A percentile compares a stretch with the other conserved stretches of the same genome.
phyloP scores from a whole-genome alignment of 768 basidiomycete species.

The Lentinula guzmanii region DNA sequence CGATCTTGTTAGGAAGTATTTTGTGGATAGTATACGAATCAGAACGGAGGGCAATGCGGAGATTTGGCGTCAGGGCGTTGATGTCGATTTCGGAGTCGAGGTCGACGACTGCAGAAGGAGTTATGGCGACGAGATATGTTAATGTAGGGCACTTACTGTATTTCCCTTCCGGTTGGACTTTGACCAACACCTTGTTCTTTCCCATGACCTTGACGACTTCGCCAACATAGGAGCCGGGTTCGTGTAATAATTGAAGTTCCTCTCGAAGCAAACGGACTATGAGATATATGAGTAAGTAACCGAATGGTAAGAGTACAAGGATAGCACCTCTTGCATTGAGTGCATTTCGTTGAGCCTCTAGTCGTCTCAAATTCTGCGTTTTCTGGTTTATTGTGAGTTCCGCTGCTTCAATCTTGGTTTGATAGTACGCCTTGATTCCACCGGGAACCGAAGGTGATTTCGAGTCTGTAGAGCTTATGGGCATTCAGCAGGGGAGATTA shows the following conservation, averaged over 20 bases:
- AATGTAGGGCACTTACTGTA: slow-evolving; percentile 64
- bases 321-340: slow-evolving; percentile 85
- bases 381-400: slow-evolving; percentile 94
- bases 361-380: slow-evolving; percentile 77
- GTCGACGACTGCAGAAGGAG: slow-evolving; percentile 69
- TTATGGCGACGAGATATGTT: not conserved
- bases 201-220: slow-evolving; percentile 99
- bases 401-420: slow-evolving; percentile 91
- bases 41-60: slow-evolving; percentile 92
- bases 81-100: slow-evolving; percentile 85
- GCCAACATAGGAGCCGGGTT: slow-evolving; percentile 96
- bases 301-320: not conserved
- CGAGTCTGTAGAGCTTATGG: not conserved
- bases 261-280: slow-evolving; percentile 85
- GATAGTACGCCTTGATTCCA: slow-evolving; percentile 86
- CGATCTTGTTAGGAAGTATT: slow-evolving; percentile 95
- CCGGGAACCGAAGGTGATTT: slow-evolving; percentile 28
- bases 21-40: slow-evolving; percentile 97
- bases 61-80: slow-evolving; percentile 69
- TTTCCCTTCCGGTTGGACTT: slow-evolving; percentile 98
- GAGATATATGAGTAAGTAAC: not conserved
- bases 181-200: slow-evolving; percentile 97
- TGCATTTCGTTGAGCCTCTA: slow-evolving; percentile 97
- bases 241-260: slow-evolving; percentile 87
- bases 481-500: not conserved